Percentiles rank a stretch among this genome's conserved stretches.
These are phyloP conservation scores for Neofusicoccum laricinum DNA, from an alignment of 2,329 filamentous ascomycete genomes.

Conservation along the genomic window DNA sequence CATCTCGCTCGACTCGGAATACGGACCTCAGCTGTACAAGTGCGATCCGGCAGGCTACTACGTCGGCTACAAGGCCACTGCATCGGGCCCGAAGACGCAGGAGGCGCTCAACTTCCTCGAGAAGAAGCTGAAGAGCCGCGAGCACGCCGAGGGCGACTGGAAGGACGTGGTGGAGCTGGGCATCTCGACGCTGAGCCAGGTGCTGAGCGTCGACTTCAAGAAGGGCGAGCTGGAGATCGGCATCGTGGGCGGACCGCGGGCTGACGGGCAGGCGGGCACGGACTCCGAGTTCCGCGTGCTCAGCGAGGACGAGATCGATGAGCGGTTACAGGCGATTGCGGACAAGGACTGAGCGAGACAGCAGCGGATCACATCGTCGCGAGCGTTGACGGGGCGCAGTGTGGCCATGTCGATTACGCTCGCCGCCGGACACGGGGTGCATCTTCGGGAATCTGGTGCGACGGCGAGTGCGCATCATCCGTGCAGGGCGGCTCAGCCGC, in stretches of 20 bases:
- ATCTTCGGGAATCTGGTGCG: slow-evolving; percentile 12
- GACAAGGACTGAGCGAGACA: slow-evolving; percentile 79
- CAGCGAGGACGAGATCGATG: slow-evolving; percentile 97
- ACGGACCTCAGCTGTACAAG: slow-evolving; percentile 94
- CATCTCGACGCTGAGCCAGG: slow-evolving; percentile 91
- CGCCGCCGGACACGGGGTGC: not conserved
- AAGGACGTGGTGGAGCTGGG: slow-evolving; percentile 97
- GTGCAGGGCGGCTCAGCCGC: slow-evolving; percentile 29
- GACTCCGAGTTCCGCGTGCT: slow-evolving; percentile 79
- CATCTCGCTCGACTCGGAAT: slow-evolving; percentile 72
- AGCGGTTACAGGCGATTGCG: slow-evolving; percentile 93
- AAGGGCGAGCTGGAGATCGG: slow-evolving; percentile 98
- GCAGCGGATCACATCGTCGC: not conserved
- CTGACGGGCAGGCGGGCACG: slow-evolving; percentile 79
- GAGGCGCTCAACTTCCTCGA: slow-evolving; percentile 97
- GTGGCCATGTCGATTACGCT: not conserved
- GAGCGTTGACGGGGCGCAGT: not conserved
- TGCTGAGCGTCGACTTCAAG: slow-evolving; percentile 99
- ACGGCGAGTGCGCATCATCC: slow-evolving; percentile 27
- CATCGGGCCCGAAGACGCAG: slow-evolving; percentile 96
- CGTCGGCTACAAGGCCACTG: slow-evolving; percentile 96
- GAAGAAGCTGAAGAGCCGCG: slow-evolving; percentile 99
- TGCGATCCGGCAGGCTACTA: slow-evolving; percentile 98
- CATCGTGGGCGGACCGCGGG: slow-evolving; percentile 83
- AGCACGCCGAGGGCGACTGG: slow-evolving; percentile 86